Evolutionary conservation across 2,329 filamentous ascomycete genomes (phyloP), one percentile per base, ranked within the genome.

Genomic region (Drechmeria coniospora): DNA sequence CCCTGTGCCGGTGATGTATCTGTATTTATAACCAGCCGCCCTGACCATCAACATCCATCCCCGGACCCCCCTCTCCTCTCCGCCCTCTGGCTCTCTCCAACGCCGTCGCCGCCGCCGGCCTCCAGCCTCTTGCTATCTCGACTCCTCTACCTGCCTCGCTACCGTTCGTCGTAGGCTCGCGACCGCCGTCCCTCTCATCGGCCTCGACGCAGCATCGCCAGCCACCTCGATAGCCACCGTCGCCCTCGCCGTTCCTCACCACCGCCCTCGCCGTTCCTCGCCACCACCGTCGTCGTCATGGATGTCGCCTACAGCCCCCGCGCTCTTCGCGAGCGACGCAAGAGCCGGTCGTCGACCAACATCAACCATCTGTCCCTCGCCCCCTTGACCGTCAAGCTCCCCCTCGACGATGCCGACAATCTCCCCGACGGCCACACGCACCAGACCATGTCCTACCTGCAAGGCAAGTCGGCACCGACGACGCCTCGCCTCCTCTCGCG

Each of bases 401-500:
- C 72, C 23, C 52, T 74, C 32, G 54, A 60, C 34, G 68, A 73
- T 41, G 51, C 56, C 31, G 62, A 68, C 27, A 56, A 61, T 37
- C 43, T 61, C 18, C 44, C 47, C 36, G 54, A 62, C 29, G 44
- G 48, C 22, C 33, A 45, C 8, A 34, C 40, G 20, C 44, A 55
- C 19, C 43, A 52, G 19, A 42, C 37, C 24, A 41, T 46, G 7
- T 74, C 68, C 12, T 75, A 77, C 41, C 57, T 75, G 11, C 61
- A 73, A 44, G 66, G 63, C 40, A 68, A 65, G 41, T 74, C 74
- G 14, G 68, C 69, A 2, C 73, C 74, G 5, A 67, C 70, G 2
- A 77, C 74, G 3, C 74, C 74, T 6, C 63, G 69, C 14, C 63
- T 78, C 16, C 59, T 79, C 23, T 65, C 68, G 13, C 65, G 61